Conservation (phyloP, 73 alveolate genomes). For the Uronychia binucleata region DNA sequence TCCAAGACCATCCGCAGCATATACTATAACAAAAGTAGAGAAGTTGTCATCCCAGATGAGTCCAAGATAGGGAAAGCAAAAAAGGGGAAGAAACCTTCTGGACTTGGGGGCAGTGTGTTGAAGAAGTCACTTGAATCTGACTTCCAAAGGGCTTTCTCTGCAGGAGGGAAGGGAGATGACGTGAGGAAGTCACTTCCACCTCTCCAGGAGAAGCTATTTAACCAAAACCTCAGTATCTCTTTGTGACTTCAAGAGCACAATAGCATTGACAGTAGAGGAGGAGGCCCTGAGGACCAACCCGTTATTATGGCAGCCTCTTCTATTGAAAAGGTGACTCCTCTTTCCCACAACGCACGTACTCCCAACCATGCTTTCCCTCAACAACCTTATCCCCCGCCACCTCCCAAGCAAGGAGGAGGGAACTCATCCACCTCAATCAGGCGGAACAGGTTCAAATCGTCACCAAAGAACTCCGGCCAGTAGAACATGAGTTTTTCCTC, state of each 20-base stretch:
- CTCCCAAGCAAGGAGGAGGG: background rate
- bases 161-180: background rate
- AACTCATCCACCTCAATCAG: background rate
- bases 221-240: background rate
- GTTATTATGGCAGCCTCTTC: background rate
- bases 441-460: background rate
- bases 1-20: background rate
- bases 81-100: background rate
- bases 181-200: background rate
- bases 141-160: background rate
- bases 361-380: background rate
- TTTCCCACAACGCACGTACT: background rate
- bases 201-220: background rate
- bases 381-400: slow-evolving; percentile 1
- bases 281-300: background rate
- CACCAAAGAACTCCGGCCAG: background rate
- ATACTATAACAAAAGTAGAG: background rate
- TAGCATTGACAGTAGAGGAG: background rate
- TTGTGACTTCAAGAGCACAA: background rate
- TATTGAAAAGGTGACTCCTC: background rate
- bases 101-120: background rate
- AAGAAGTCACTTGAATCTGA: background rate
- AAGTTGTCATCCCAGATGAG: background rate
- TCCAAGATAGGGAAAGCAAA: background rate
- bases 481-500: background rate